Evolutionary conservation across 257 asterid species (phyloP).

Genomic region (Cynanchum wilfordii): DNA sequence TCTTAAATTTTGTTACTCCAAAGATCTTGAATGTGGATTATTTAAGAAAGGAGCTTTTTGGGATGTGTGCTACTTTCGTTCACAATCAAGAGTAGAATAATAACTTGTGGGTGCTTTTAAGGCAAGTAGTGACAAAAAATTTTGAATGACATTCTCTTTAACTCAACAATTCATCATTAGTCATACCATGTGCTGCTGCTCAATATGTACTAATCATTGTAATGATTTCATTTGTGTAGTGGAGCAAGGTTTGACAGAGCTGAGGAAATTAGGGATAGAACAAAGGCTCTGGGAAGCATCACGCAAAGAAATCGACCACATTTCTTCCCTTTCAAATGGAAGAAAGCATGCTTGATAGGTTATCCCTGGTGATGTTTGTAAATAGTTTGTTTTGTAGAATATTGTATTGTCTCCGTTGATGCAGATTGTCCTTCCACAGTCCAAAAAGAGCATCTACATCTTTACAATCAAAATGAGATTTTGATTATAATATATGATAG

Average conservation of each 20-base stretch:
- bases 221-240: constrained; percentile 24
- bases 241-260: constrained; percentile 49
- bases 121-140: background rate
- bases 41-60: background rate
- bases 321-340: constrained; percentile 36
- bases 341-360: constrained; percentile 23
- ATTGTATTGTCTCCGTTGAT: background rate
- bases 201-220: constrained; percentile 6
- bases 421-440: background rate
- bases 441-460: background rate
- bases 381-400: constrained; percentile 4
- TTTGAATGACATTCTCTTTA: background rate
- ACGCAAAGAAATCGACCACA: constrained; percentile 39
- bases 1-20: background rate
- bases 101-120: background rate
- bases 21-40: background rate
- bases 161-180: background rate
- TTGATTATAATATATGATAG: background rate
- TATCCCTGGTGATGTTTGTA: constrained; percentile 2
- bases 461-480: background rate
- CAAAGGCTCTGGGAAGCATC: constrained; percentile 44
- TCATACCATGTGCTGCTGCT: background rate
- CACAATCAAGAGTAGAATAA: no score
- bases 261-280: constrained; percentile 43
- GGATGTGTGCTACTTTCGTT: no score